These are phyloP conservation scores for Linaria vulgaris DNA, from an alignment of 257 asterid genomes.

Conservation along the genomic window DNA sequence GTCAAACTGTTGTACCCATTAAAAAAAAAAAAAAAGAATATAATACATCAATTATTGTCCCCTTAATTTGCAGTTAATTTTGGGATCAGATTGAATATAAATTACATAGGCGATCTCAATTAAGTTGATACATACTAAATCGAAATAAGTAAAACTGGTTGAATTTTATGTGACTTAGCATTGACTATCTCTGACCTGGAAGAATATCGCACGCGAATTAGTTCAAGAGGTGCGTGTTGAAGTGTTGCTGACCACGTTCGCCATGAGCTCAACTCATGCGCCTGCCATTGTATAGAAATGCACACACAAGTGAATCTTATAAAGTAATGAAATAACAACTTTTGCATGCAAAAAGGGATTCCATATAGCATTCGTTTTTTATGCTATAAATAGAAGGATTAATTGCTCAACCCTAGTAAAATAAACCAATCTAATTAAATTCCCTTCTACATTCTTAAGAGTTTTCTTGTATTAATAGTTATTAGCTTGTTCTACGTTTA, in stretches of 20 bases:
- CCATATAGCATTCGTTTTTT: background rate
- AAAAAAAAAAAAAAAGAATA: too few relatives aligned
- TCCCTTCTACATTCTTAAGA: too few relatives aligned
- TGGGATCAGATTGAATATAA: too few relatives aligned
- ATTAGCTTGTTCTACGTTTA: too few relatives aligned
- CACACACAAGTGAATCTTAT: background rate
- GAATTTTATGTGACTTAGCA: slow-evolving; percentile 7
- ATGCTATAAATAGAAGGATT: slow-evolving; percentile 15
- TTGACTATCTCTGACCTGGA: slow-evolving; percentile 5
- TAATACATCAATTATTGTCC: too few relatives aligned
- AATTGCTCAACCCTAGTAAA: slow-evolving; percentile 7
- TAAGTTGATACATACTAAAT: too few relatives aligned
- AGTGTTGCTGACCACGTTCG: slow-evolving; percentile 17
- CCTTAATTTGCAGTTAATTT: too few relatives aligned
- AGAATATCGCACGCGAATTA: slow-evolving; percentile 9
- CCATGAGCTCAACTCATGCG: slow-evolving; percentile 23
- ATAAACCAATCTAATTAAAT: background rate
- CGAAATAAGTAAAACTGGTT: background rate
- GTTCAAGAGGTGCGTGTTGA: slow-evolving; percentile 5
- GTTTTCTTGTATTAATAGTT: too few relatives aligned
- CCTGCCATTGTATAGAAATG: background rate
- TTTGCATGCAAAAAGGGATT: background rate
- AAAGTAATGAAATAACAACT: background rate
- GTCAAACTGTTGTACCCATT: too few relatives aligned
- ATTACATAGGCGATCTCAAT: too few relatives aligned